Evolutionary conservation across 2,329 filamentous ascomycete genomes (phyloP).

Genomic region (Coniochaeta sp.): DNA sequence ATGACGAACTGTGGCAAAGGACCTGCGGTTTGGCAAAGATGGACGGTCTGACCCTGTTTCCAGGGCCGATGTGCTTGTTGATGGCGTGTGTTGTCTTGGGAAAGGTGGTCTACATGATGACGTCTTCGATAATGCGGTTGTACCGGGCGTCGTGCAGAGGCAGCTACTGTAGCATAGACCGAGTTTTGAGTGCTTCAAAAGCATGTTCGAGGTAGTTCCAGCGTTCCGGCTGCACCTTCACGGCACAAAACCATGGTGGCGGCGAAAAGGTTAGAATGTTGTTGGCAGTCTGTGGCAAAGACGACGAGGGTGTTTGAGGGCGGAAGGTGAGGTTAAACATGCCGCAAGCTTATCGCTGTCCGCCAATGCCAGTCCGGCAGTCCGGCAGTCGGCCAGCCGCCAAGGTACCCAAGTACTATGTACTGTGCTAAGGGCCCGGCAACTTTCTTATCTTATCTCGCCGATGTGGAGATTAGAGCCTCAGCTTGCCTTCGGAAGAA

Average conservation of each 20-base stretch:
- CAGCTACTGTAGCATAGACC: slow-evolving; percentile 1
- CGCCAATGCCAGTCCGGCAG: too few relatives aligned
- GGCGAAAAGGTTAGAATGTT: background rate
- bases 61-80: background rate
- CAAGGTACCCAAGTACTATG: too few relatives aligned
- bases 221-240: slow-evolving; percentile 7
- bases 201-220: slow-evolving; percentile 15
- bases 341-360: background rate
- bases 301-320: background rate
- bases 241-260: slow-evolving; percentile 11
- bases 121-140: background rate
- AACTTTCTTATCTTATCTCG: too few relatives aligned
- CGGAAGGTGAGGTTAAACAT: background rate
- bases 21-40: background rate
- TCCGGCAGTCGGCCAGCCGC: too few relatives aligned
- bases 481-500: too few relatives aligned
- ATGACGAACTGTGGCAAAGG: background rate
- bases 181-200: slow-evolving; percentile 12
- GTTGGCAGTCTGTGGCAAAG: background rate
- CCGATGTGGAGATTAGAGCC: too few relatives aligned
- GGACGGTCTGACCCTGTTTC: background rate
- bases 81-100: background rate
- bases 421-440: too few relatives aligned
- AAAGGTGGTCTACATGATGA: slow-evolving; percentile 2
- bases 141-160: background rate